Conservation (phyloP, 345 rosid species). For the Capsella bursapastoris region DNA sequence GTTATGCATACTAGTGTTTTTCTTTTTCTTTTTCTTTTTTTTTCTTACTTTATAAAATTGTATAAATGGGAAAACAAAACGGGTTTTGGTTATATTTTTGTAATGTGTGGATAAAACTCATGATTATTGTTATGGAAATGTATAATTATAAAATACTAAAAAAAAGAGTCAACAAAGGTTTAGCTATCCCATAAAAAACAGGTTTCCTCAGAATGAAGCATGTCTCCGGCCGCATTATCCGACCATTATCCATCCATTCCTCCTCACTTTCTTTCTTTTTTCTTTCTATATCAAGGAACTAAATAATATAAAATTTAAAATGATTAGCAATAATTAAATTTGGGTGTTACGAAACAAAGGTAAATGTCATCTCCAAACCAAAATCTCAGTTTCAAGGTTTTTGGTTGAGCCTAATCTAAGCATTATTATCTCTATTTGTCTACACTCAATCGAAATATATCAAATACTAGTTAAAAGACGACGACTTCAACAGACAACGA, state of each 20-base stretch:
- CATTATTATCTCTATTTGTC: not conserved
- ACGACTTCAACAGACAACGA: slow-evolving; percentile 1
- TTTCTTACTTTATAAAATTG: not conserved
- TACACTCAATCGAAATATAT: not conserved
- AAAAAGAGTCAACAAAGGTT: slow-evolving; percentile 40
- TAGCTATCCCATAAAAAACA: slow-evolving; percentile 26
- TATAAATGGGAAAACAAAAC: not conserved
- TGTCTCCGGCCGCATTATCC: slow-evolving; percentile 47
- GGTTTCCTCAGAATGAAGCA: slow-evolving; percentile 45
- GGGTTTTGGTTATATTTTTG: slow-evolving; percentile 3
- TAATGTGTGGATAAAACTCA: slow-evolving; percentile 34
- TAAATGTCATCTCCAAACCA: not conserved
- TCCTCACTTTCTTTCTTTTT: not conserved
- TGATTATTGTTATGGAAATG: not conserved
- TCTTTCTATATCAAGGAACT: not conserved
- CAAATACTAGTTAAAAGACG: not conserved
- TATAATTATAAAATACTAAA: not conserved
- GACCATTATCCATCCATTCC: slow-evolving; percentile 34
- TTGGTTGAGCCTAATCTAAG: not conserved
- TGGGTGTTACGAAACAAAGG: not conserved
- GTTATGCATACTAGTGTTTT: not conserved
- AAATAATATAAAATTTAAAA: not conserved
- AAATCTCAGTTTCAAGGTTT: not conserved
- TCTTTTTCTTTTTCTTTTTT: too few species aligned
- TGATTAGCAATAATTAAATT: not conserved